Conservation (phyloP, 2,329 filamentous ascomycete genomes). For the Pseudogymnoascus sp. region DNA sequence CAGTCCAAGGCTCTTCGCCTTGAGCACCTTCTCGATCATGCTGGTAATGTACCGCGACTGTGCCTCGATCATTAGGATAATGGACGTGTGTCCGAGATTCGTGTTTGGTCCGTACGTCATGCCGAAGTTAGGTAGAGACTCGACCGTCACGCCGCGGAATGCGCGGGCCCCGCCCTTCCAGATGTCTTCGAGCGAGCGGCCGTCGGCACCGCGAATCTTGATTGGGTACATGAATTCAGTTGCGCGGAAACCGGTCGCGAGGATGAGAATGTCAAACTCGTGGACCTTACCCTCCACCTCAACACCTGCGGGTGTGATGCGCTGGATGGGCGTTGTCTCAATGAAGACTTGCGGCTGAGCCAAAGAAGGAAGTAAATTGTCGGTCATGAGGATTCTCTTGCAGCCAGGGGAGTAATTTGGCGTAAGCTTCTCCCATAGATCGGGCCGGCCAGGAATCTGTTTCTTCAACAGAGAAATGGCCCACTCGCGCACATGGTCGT, state of each 20-base stretch:
- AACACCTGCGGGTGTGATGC: constrained; percentile 39
- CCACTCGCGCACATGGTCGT: constrained; percentile 32
- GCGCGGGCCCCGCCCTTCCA: constrained; percentile 45
- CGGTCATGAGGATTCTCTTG: constrained; percentile 44
- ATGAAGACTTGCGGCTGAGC: constrained; percentile 38
- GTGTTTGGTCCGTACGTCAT: constrained; percentile 51
- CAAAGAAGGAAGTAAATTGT: constrained; percentile 47
- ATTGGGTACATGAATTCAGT: constrained; percentile 52
- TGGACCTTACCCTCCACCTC: constrained; percentile 32
- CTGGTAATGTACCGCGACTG: constrained; percentile 45
- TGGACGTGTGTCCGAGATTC: constrained; percentile 42
- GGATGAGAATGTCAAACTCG: constrained; percentile 46
- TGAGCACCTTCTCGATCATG: constrained; percentile 40
- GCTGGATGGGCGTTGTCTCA: constrained; percentile 40
- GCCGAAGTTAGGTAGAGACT: constrained; percentile 45
- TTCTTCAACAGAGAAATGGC: constrained; percentile 33
- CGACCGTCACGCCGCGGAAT: constrained; percentile 41
- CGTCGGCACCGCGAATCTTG: constrained; percentile 37
- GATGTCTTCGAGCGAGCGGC: constrained; percentile 37
- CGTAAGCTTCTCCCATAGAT: constrained; percentile 43
- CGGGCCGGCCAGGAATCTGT: constrained; percentile 38
- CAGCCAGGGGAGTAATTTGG: constrained; percentile 47
- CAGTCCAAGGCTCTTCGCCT: constrained; percentile 33
- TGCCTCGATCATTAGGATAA: constrained; percentile 54
- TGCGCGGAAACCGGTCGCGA: constrained; percentile 51